Evolutionary conservation across 2,329 filamentous ascomycete genomes (phyloP), one percentile per base, ranked within the genome.

Genomic region (Neocatenulostroma microsporum): DNA sequence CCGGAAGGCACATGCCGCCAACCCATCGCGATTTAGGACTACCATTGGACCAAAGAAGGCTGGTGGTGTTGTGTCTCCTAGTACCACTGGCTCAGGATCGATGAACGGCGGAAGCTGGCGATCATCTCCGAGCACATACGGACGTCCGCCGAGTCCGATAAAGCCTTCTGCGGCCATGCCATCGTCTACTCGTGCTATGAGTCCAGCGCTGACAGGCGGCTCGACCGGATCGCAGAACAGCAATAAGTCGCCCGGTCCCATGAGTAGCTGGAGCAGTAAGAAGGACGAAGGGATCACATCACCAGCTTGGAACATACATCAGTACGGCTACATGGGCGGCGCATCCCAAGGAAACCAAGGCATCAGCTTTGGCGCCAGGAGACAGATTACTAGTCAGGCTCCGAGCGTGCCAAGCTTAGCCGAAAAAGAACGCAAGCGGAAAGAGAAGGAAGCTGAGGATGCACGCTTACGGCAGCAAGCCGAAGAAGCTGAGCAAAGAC

Each of bases 271-370:
- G 91, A 94, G 84, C 62, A 93, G 78, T 59, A 84, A 75, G 60
- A 74, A 76, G 37, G 85, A 95, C 49, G 84, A 95, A 60, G 76
- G 76, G 11, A 73, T 72, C 29, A 95, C 88, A 2, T 73, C 80
- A 17, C 91, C 91, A 0, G 91, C 91, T 1, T 98, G 91, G 91
- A 98, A 96, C 58, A 96, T 96, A 50, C 83, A 88, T 39, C 91
- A 98, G 58, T 98, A 98, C 57, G 88, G 91, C 6, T 98, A 95
- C 62, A 91, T 96, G 82, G 91, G 91, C 40, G 91, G 91, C 32
- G 91, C 91, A 18, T 95, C 85, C 54, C 91, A 98, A 60, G 89
- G 86, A 3, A 96, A 94, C 52, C 78, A 95, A 44, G 91, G 91
- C 13, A 86, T 98, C 50, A 78, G 84, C 9, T 96, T 96, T 62